Conservation (phyloP, 2,329 filamentous ascomycete genomes). For the Phialemoniopsis sp. region DNA sequence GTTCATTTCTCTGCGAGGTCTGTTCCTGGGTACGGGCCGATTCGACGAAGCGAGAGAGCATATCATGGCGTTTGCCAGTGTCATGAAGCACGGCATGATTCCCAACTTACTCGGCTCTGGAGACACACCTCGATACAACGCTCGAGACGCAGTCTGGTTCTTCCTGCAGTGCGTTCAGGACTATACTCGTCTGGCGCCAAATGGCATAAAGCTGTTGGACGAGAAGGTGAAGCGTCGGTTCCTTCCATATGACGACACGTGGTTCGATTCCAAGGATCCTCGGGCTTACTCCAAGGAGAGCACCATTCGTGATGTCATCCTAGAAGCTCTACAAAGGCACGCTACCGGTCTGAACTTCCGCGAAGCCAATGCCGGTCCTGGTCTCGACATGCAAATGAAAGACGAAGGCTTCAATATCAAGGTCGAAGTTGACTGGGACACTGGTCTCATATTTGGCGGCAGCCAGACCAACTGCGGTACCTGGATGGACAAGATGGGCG, state of each 20-base stretch:
- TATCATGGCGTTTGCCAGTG: slow-evolving; percentile 89
- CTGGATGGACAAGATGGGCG: slow-evolving; percentile 99
- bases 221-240: slow-evolving; percentile 81
- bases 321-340: slow-evolving; percentile 90
- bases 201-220: slow-evolving; percentile 69
- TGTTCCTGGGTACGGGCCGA: slow-evolving; percentile 87
- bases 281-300: slow-evolving; percentile 83
- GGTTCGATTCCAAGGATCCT: slow-evolving; percentile 77
- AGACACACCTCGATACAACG: slow-evolving; percentile 86
- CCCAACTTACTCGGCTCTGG: slow-evolving; percentile 89
- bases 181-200: slow-evolving; percentile 76
- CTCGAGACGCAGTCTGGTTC: slow-evolving; percentile 96
- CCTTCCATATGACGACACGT: slow-evolving; percentile 91
- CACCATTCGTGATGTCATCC: slow-evolving; percentile 83
- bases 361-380: slow-evolving; percentile 87
- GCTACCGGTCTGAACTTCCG: slow-evolving; percentile 87
- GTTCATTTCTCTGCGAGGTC: slow-evolving; percentile 88
- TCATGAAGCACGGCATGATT: slow-evolving; percentile 97
- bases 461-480: slow-evolving; percentile 95
- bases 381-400: slow-evolving; percentile 89
- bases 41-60: slow-evolving; percentile 89
- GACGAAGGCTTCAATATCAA: slow-evolving; percentile 89
- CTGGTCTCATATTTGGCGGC: slow-evolving; percentile 88
- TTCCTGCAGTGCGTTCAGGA: slow-evolving; percentile 95
- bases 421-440: slow-evolving; percentile 86